Conservation (phyloP, 495 filamentous ascomycete genomes). For the Xylaria nigripes region DNA sequence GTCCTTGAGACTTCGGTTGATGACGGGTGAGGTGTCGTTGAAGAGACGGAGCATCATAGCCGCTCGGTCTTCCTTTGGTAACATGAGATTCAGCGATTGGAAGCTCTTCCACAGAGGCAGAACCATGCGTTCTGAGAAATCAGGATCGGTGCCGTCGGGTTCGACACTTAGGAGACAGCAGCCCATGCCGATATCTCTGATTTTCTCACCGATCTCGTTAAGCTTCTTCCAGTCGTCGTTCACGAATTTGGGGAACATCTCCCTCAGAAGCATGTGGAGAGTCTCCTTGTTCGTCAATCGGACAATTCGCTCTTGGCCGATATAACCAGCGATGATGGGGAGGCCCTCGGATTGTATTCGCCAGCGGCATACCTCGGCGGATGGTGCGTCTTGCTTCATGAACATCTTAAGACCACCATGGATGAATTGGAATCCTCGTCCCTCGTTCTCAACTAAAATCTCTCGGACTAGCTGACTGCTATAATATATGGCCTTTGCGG, state of each 20-base stretch:
- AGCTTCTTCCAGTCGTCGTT: slow-evolving; percentile 61
- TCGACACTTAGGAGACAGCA: slow-evolving; percentile 85
- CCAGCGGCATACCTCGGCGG: slow-evolving; percentile 77
- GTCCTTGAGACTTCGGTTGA: slow-evolving; percentile 47
- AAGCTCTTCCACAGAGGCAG: slow-evolving; percentile 87
- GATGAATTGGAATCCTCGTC: slow-evolving; percentile 84
- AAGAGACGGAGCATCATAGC: slow-evolving; percentile 88
- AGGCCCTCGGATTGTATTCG: slow-evolving; percentile 91
- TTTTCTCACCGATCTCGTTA: slow-evolving; percentile 80
- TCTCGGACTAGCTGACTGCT: slow-evolving; percentile 74
- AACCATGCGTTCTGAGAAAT: slow-evolving; percentile 72
- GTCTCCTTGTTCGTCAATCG: slow-evolving; percentile 65
- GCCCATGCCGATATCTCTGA: slow-evolving; percentile 71
- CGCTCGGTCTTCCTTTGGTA: slow-evolving; percentile 89
- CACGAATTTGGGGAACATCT: slow-evolving; percentile 87
- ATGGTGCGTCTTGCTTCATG: slow-evolving; percentile 90
- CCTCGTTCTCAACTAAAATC: slow-evolving; percentile 76
- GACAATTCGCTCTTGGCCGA: slow-evolving; percentile 71
- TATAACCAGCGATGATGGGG: slow-evolving; percentile 76
- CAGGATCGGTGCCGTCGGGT: slow-evolving; percentile 57
- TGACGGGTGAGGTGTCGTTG: slow-evolving; percentile 71
- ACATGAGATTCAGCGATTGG: slow-evolving; percentile 84
- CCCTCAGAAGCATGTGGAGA: slow-evolving; percentile 67
- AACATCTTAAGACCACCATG: slow-evolving; percentile 98
- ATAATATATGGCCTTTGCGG: slow-evolving; percentile 90